Base-by-base conservation (phyloP, 441 rosid species). In the Populus tomentosa region DNA sequence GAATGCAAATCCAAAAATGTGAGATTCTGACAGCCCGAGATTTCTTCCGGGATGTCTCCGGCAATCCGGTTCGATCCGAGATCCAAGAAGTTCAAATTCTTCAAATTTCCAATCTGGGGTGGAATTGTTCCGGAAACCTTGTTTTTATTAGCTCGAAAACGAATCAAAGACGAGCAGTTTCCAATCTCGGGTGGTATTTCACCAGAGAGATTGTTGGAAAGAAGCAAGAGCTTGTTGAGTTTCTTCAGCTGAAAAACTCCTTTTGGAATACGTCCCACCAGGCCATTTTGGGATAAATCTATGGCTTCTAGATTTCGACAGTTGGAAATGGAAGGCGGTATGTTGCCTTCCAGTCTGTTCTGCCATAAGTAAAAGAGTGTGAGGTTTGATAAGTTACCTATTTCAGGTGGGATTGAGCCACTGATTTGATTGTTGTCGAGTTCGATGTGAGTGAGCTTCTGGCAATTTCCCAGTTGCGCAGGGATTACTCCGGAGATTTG, bases 401-500 rank as follows among this genome's bases (percentile, higher is more conserved):
- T 72, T 71, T 89, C 91, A 10, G 78, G 67, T 30, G 97, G 94
- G 56, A 90, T 86, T 5, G 87, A 69, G 4, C 96, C 94, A 6
- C 88, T 82, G 75, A 91, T 82, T 72, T 89, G 92, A 71, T 91
- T 95, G 87, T 92, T 95, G 71, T 94, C 98, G 6, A 95, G 82
- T 78, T 92, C 97, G 36, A 94, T 80, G 79, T 88, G 94, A 72
- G 88, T 89, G 53, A 95, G 79, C 72, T 83, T 80, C 66, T 80
- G 82, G 82, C 98, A 94, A 46, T 88, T 88, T 24, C 91, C 86
- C 21, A 95, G 80, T 63, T 89, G 91, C 9, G 82, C 38, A 10
- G 99, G 97, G 76, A 94, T 89, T 21, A 88, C 80, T 6, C 98
- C 97, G 13, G 97, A 88, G 24, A 95, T 79, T 80, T 92, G 94